Base-by-base conservation (phyloP, 805 yeast genomes). In the Saccharomycopsis schoenii region DNA sequence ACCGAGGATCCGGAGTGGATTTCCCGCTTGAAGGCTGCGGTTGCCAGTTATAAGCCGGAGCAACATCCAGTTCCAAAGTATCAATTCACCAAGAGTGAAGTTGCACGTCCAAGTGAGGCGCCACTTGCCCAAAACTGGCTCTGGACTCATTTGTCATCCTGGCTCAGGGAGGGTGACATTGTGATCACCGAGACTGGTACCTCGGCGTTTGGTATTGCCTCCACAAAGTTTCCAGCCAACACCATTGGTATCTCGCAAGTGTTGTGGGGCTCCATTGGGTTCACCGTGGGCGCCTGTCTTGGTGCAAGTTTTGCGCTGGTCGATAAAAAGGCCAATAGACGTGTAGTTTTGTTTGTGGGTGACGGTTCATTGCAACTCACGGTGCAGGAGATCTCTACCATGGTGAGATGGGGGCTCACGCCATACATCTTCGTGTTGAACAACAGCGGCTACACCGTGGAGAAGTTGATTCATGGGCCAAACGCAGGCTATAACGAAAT, bases 331-430 rank as follows among this genome's bases (percentile, higher is more conserved):
- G 76, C 75, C 11, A 67, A 71, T 25, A 76, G 76, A 60, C 73
- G 88, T 67, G 86, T 83, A 25, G 72, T 84, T 21, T 71, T 84
- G 43, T 81, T 84, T 66, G 81, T 84, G 51, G 89, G 89, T 65
- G 89, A 84, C 67, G 89, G 88, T 58, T 84, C 88, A 12, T 77
- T 85, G 55, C 88, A 84, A 70, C 75, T 84, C 67, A 83, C 89
- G 0, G 85, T 81, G 39, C 86, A 83, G 66, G 89, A 84, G 68
- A 73, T 84, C 59, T 79, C 86, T 4, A 80, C 86, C 29, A 80
- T 82, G 80, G 68, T 82, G 51, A 75, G 79, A 59, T 77, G 82
- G 77, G 74, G 78, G 17, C 74, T 81, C 57, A 80, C 75, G 36
- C 88, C 89, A 36, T 82, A 82, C 65, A 71, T 84, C 36, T 79